Evolutionary conservation across 1,284 basidiomycete genomes (phyloP).

Genomic region (Apiotrichum gracile): DNA sequence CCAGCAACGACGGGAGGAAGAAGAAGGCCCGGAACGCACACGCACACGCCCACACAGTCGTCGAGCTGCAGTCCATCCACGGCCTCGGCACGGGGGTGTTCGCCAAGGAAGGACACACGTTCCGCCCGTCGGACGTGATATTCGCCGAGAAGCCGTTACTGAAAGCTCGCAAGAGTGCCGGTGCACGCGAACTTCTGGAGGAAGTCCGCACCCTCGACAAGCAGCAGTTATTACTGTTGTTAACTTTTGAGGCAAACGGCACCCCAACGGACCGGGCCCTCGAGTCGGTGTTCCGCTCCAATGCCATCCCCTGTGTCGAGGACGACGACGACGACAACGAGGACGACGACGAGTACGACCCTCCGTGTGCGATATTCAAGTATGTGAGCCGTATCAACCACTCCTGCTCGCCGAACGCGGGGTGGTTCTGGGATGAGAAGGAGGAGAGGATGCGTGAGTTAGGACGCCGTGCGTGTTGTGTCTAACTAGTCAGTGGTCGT

Average conservation of each 20-base stretch:
- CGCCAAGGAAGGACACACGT: neutral
- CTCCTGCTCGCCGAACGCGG: slow-evolving; percentile 22
- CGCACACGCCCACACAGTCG: neutral
- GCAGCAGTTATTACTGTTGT: neutral
- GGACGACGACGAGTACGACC: neutral
- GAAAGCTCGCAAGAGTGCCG: neutral
- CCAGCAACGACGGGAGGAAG: no score
- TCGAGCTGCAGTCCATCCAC: neutral
- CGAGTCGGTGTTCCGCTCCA: neutral
- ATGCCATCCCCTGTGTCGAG: slow-evolving; percentile 3
- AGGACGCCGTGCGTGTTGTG: neutral
- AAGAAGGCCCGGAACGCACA: no score
- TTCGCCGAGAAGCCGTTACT: neutral
- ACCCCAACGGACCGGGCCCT: neutral
- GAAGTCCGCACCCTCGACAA: neutral
- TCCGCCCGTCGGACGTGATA: neutral
- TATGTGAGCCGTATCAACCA: slow-evolving; percentile 22
- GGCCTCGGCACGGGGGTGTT: neutral
- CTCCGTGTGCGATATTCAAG: slow-evolving; percentile 16
- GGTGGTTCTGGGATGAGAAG: slow-evolving; percentile 22
- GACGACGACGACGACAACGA: no score
- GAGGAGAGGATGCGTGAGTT: slow-evolving; percentile 9
- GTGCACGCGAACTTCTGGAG: neutral
- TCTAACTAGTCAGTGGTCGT: slow-evolving; percentile 7
- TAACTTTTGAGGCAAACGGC: neutral